Evolutionary conservation across 371 early-diverging fungal species (phyloP).

Genomic region (Mucor plumbeus): DNA sequence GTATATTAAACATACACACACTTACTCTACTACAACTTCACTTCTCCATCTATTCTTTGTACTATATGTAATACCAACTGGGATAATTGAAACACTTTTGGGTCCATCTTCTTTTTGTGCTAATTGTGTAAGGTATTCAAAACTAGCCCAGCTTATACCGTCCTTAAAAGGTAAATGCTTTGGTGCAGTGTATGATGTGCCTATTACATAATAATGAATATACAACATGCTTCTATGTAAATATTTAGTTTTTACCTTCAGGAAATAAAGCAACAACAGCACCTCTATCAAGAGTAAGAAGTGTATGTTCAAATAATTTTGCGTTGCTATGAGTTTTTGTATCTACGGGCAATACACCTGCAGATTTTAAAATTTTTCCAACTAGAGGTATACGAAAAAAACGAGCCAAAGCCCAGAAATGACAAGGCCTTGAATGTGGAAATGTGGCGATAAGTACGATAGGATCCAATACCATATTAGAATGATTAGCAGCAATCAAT

Average conservation of each 20-base stretch:
- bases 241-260: slow-evolving; percentile 44
- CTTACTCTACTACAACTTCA: slow-evolving; percentile 57
- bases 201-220: slow-evolving; percentile 28
- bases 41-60: slow-evolving; percentile 64
- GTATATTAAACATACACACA: neutral
- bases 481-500: slow-evolving; percentile 57
- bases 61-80: slow-evolving; percentile 61
- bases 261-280: slow-evolving; percentile 64
- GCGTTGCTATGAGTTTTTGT: slow-evolving; percentile 61
- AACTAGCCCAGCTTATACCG: slow-evolving; percentile 61
- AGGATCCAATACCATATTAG: slow-evolving; percentile 67
- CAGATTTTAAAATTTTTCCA: slow-evolving; percentile 42
- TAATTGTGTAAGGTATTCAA: slow-evolving; percentile 46
- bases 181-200: slow-evolving; percentile 62
- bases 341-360: slow-evolving; percentile 63
- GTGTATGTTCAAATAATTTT: slow-evolving; percentile 54
- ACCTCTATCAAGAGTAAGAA: slow-evolving; percentile 51
- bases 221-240: neutral
- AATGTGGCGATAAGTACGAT: slow-evolving; percentile 55
- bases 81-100: slow-evolving; percentile 40
- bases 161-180: slow-evolving; percentile 59
- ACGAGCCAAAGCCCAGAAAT: slow-evolving; percentile 64
- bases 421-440: slow-evolving; percentile 58
- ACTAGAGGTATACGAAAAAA: slow-evolving; percentile 57
- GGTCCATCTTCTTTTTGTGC: slow-evolving; percentile 14